A percentile compares a stretch with the other conserved stretches of the same genome.
Evolutionary conservation across 495 filamentous ascomycete genomes (phyloP).

Genomic region (Aspergillus saccharolyticus): DNA sequence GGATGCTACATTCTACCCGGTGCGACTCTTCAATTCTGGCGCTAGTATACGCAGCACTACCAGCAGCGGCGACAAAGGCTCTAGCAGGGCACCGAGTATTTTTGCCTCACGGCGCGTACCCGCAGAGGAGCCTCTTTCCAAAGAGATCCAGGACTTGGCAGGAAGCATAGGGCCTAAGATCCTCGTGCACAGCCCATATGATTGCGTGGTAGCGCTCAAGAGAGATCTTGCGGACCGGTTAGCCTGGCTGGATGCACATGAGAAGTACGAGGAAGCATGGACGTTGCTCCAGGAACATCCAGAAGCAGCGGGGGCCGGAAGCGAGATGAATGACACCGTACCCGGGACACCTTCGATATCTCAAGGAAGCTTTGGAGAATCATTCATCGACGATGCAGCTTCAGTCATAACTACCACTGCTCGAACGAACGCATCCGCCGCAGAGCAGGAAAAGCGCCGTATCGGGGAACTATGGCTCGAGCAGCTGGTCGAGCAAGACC

Average conservation of each 20-base stretch:
- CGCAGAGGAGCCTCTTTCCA: constrained; percentile 28
- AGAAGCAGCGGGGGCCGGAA: constrained; percentile 33
- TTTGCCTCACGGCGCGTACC: constrained; percentile 34
- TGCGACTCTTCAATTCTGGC: constrained; percentile 77
- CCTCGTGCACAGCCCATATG: constrained; percentile 93
- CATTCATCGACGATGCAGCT: constrained; percentile 68
- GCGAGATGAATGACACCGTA: constrained; percentile 50
- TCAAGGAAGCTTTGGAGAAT: constrained; percentile 61
- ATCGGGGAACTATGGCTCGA: constrained; percentile 92
- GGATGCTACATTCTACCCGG: constrained; percentile 80
- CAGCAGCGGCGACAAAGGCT: constrained; percentile 53
- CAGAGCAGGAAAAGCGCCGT: constrained; percentile 83
- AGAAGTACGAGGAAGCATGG: constrained; percentile 82
- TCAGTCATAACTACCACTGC: constrained; percentile 48
- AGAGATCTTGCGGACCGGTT: constrained; percentile 80
- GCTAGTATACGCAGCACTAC: constrained; percentile 73
- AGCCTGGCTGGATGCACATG: constrained; percentile 73
- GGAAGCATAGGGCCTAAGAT: constrained; percentile 76
- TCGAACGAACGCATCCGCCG: constrained; percentile 48
- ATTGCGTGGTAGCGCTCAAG: constrained; percentile 83
- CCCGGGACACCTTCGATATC: constrained; percentile 48
- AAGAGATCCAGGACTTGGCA: constrained; percentile 41
- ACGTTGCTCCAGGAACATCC: constrained; percentile 80
- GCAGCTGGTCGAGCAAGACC: constrained; percentile 63
- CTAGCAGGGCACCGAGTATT: constrained; percentile 40